A percentile compares a stretch with the other conserved stretches of the same genome.
phyloP scores from a whole-genome alignment of 345 rosid species.

The Lepidium sativum region DNA sequence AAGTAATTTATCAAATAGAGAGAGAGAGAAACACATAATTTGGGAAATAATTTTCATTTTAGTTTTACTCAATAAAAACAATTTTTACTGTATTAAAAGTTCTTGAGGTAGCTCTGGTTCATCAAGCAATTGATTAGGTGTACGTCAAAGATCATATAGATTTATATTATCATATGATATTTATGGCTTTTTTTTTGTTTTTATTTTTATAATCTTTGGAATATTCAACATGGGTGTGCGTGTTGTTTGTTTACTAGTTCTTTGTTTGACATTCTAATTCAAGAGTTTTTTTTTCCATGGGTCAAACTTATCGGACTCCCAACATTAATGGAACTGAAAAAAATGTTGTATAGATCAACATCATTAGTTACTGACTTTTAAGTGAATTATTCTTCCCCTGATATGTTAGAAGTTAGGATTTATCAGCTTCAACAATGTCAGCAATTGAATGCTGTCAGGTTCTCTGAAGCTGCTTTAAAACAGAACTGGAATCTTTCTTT shows the following conservation, averaged over 20 bases:
- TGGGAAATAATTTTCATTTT: not conserved
- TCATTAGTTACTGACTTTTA: not conserved
- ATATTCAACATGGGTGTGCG: not conserved
- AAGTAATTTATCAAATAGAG: not conserved
- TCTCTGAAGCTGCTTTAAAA: too few relatives aligned
- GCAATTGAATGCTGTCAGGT: too few relatives aligned
- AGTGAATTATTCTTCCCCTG: not conserved
- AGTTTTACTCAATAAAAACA: not conserved
- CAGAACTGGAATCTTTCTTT: not conserved
- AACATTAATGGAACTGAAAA: not conserved
- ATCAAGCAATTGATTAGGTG: not conserved
- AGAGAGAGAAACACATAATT: too few relatives aligned
- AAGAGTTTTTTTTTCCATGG: not conserved
- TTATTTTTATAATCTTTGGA: not conserved
- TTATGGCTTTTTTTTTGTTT: not conserved
- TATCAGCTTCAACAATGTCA: not conserved
- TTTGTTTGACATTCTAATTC: conserved; percentile 8
- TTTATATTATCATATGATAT: not conserved
- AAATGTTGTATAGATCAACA: not conserved
- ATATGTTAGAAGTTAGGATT: not conserved
- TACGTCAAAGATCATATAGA: not conserved
- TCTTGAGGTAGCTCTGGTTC: not conserved
- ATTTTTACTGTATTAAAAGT: not conserved
- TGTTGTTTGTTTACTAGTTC: conserved; percentile 1
- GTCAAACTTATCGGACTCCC: not conserved